A percentile compares a stretch with the other conserved stretches of the same genome.
Evolutionary conservation across 441 rosid species (phyloP).

Genomic region (Metrosideros polymorpha): DNA sequence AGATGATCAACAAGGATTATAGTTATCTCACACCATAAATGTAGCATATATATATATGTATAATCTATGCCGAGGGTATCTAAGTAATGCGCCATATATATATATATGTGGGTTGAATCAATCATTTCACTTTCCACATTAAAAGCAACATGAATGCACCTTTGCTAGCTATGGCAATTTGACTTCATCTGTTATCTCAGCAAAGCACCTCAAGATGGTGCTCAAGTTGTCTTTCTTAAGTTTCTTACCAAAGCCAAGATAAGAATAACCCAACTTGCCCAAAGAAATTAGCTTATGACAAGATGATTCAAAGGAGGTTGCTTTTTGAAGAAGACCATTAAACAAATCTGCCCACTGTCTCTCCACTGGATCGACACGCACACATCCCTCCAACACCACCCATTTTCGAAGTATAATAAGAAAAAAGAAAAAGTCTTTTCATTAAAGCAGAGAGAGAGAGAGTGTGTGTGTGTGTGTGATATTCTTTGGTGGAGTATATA

Average conservation of each 20-base stretch:
- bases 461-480: background rate
- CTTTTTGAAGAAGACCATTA: background rate
- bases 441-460: background rate
- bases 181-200: background rate
- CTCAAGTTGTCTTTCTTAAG: background rate
- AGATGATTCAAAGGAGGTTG: background rate
- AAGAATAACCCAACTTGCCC: background rate
- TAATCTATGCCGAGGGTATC: background rate
- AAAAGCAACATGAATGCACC: background rate
- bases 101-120: background rate
- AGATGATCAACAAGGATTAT: background rate
- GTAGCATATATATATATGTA: background rate
- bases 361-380: background rate
- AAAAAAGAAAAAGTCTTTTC: background rate
- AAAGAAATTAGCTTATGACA: background rate
- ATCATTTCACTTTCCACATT: background rate
- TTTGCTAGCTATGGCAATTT: background rate
- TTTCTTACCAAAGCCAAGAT: background rate
- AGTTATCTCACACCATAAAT: background rate
- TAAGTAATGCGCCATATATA: background rate
- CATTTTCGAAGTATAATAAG: background rate
- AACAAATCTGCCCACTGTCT: background rate
- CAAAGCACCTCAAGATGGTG: background rate
- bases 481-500: background rate
- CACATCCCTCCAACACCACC: background rate